Percentiles rank a stretch among this genome's conserved stretches.
These are phyloP conservation scores for Cystobasidium onofrii DNA, from an alignment of 768 basidiomycete species.

Conservation along the genomic window DNA sequence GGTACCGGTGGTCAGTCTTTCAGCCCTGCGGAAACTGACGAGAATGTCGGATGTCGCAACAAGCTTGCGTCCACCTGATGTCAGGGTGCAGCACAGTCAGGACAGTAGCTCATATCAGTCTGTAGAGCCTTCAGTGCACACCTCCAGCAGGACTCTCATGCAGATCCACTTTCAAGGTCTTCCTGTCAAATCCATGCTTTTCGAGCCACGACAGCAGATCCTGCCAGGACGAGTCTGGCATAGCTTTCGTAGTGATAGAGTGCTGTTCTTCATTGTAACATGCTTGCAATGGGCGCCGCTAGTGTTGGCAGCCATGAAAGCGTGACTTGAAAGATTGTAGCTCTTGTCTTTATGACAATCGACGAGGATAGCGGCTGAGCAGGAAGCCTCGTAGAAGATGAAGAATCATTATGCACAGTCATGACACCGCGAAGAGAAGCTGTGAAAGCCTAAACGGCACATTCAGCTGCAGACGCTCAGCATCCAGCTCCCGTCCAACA, in stretches of 20 bases:
- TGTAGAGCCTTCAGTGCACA: neutral
- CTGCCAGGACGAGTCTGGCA: neutral
- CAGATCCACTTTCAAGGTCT: neutral
- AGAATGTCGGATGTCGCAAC: conserved; percentile 16
- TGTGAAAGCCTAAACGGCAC: too few species aligned
- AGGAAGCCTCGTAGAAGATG: too few species aligned
- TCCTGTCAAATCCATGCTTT: conserved; percentile 9
- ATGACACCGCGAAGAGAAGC: too few species aligned
- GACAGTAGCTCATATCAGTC: neutral
- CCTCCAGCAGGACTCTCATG: conserved; percentile 2
- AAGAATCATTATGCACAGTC: too few species aligned
- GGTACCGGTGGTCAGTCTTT: neutral
- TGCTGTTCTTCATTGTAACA: neutral
- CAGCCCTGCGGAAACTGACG: neutral
- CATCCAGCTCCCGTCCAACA: too few species aligned
- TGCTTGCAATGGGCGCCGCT: too few species aligned
- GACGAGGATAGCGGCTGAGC: too few species aligned
- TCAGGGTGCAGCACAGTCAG: neutral
- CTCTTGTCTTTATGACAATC: too few species aligned
- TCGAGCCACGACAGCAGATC: conserved; percentile 21
- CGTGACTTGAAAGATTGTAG: too few species aligned
- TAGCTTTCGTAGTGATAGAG: neutral
- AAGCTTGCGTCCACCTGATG: conserved; percentile 23
- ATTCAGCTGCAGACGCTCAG: too few species aligned
- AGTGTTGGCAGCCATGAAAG: too few species aligned